Evolutionary conservation across 2,329 filamentous ascomycete genomes (phyloP), one percentile per base, ranked within the genome.

Genomic region (Aspergillus sp.): DNA sequence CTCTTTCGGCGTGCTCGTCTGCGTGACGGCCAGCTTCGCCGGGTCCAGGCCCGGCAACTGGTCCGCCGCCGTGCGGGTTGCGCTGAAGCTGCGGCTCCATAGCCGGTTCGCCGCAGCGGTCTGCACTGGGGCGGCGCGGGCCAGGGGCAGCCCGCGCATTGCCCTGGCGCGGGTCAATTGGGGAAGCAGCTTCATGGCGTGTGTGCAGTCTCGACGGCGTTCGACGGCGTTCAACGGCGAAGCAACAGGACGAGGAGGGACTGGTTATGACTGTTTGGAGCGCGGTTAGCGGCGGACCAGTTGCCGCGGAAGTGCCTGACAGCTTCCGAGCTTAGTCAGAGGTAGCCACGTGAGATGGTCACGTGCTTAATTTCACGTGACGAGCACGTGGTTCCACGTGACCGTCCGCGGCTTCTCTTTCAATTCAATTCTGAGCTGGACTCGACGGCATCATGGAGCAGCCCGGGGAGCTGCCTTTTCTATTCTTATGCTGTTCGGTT

Each of bases 1-100:
- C 17, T 72, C 58, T 63, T 89, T 91, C 8, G 89, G 91, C 3
- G 72, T 76, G 5, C 69, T 73, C 1, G 84, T 93, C 64, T 80
- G 78, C 37, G 77, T 78, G 52, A 95, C 71, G 30, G 71, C 68
- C 39, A 96, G 75, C 61, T 80, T 81, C 24, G 77, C 73, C n/a
- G 81, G 66, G 59, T 96, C 85, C 44, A 96, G 74, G 35, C 75
- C 77, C 34, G 74, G 70, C 19, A 78, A 72, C 34, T 57, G 47
- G 20, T 55, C 53, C 13, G 51, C 49, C 28, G 50, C 40, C 29
- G 45, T 39, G 14, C 52, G 40, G 16, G 51, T 52, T 30, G 40
- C 41, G 54, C 65, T 72, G 56, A 71, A 73, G 28, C 53, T 50
- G 48, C 66, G 61, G 57, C 63, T 64, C 63, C 61, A 68, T 64